These are phyloP conservation scores for Phytophthora boehmeriae DNA, from an alignment of 352 stramenopile species.

Conservation along the genomic window DNA sequence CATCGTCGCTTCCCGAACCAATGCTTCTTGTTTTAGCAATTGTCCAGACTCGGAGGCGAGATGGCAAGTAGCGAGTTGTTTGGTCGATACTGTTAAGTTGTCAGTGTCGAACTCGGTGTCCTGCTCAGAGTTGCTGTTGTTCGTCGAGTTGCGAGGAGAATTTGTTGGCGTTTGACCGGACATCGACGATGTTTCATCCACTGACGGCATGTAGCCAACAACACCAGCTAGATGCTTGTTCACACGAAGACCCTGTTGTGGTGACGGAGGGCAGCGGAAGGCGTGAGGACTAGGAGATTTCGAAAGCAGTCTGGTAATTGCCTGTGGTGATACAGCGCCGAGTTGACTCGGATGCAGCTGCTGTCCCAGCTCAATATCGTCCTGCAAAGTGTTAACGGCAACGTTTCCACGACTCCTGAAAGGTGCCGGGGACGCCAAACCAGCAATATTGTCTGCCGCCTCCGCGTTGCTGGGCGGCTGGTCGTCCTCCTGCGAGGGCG, in stretches of 20 bases:
- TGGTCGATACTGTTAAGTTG: conserved; percentile 2
- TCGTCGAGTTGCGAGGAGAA: conserved; percentile 40
- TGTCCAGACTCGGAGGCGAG: conserved; percentile 15
- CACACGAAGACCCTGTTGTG: conserved; percentile 45
- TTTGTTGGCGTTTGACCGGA: conserved; percentile 53
- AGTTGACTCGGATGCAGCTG: conserved; percentile 39
- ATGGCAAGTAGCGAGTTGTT: conserved; percentile 28
- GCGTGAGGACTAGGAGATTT: conserved; percentile 30
- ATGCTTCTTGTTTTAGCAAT: conserved; percentile 29
- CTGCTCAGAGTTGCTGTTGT: conserved; percentile 25
- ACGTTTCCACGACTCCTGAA: conserved; percentile 46
- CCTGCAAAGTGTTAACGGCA: conserved; percentile 44
- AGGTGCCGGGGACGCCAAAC: conserved; percentile 10
- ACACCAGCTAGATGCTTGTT: conserved; percentile 39
- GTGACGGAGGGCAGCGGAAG: conserved; percentile 47
- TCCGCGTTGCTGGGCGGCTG: conserved; percentile 26
- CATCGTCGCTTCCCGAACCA: conserved; percentile 33
- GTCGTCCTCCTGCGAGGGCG: conserved; percentile 34
- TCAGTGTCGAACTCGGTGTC: conserved; percentile 15
- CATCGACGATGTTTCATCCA: conserved; percentile 68
- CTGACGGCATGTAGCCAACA: conserved; percentile 72
- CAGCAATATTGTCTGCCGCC: conserved; percentile 9
- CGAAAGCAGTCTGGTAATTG: conserved; percentile 31
- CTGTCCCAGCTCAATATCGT: conserved; percentile 40
- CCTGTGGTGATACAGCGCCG: conserved; percentile 31